Evolutionary conservation across 352 stramenopile species (phyloP).

Genomic region (Phytophthora hybrid): DNA sequence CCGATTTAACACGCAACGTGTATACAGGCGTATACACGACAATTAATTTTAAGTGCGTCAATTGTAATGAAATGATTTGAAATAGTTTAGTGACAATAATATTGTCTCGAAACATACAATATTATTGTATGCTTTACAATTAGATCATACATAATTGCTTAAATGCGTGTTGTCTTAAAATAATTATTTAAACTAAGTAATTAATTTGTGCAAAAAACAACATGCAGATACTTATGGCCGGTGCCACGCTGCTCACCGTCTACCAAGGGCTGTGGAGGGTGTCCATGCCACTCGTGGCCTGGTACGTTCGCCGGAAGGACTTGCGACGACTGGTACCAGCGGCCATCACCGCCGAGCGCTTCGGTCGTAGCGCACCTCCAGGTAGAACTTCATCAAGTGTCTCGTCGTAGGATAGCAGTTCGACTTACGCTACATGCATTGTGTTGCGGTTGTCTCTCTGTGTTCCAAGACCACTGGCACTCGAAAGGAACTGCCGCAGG

Average conservation of each 20-base stretch:
- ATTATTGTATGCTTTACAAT: no score
- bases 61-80: no score
- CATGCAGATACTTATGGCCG: no score
- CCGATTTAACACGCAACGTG: no score
- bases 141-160: no score
- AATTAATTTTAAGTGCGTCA: no score
- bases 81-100: no score
- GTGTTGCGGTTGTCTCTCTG: not conserved
- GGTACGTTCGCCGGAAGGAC: conserved; percentile 69
- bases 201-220: no score
- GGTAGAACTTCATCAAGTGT: conserved; percentile 27
- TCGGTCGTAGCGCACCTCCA: conserved; percentile 50
- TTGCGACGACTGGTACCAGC: conserved; percentile 40
- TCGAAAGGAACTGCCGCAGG: not conserved
- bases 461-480: conserved; percentile 28
- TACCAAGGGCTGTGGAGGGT: conserved; percentile 68
- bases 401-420: not conserved
- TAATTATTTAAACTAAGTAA: no score
- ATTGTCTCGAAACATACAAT: no score
- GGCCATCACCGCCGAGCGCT: conserved; percentile 57
- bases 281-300: conserved; percentile 59
- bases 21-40: no score
- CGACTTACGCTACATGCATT: not conserved
- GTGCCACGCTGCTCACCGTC: conserved; percentile 27
- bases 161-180: no score